phyloP scores from a whole-genome alignment of 331 rosid genomes.

The Malus hybrid region DNA sequence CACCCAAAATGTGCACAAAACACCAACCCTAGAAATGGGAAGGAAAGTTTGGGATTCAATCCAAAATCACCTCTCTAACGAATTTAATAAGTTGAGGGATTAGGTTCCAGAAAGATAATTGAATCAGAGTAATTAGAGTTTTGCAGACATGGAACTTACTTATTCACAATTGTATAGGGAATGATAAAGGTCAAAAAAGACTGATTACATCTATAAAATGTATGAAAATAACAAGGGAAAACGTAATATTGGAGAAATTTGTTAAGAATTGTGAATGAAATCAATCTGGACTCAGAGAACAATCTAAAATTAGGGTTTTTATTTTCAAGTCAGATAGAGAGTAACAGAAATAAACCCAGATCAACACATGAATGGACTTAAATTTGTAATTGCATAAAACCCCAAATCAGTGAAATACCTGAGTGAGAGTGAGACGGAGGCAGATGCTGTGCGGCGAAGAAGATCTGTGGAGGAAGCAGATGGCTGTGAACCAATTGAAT shows the following conservation, averaged over 20 bases:
- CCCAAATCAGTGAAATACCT: background rate
- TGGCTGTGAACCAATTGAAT: background rate
- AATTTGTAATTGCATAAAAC: background rate
- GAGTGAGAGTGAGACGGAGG: background rate
- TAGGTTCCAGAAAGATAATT: background rate
- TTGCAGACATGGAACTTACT: slow-evolving; percentile 3
- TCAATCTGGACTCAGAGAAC: background rate
- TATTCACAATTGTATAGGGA: background rate
- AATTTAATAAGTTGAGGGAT: background rate
- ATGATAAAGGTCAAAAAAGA: background rate
- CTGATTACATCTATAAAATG: background rate
- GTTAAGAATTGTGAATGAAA: background rate
- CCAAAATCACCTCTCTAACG: background rate
- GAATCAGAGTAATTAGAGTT: background rate
- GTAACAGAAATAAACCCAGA: background rate
- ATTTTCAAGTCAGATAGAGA: background rate
- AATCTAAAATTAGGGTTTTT: background rate
- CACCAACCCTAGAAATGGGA: background rate
- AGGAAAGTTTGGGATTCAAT: background rate
- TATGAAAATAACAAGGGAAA: background rate
- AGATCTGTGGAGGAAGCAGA: background rate
- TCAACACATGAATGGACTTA: background rate
- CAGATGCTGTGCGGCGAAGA: background rate
- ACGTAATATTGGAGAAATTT: background rate
- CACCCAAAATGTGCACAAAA: background rate